Percentiles rank a stretch among this genome's conserved stretches.
Evolutionary conservation across 2,329 filamentous ascomycete species (phyloP).

Genomic region (Eutypa lata): DNA sequence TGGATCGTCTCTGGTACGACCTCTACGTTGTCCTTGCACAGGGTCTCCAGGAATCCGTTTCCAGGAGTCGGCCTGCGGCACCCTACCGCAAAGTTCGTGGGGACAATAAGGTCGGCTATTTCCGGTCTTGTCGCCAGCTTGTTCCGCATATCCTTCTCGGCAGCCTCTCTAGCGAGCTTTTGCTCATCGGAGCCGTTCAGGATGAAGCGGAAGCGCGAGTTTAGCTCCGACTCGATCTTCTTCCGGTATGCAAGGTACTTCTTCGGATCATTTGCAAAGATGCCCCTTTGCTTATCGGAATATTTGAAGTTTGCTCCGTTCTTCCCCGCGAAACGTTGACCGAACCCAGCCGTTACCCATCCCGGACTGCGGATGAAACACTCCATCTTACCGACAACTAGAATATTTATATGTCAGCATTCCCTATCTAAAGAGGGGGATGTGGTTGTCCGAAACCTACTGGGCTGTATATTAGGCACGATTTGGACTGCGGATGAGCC

Average conservation of each 20-base stretch:
- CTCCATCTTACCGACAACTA: too few relatives aligned
- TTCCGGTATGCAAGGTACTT: constrained; percentile 51
- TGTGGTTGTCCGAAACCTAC: too few relatives aligned
- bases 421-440: too few relatives aligned
- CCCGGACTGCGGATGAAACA: constrained; percentile 37
- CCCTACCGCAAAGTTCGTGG: constrained; percentile 24
- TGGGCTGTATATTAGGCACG: too few relatives aligned
- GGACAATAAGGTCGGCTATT: constrained; percentile 41
- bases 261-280: constrained; percentile 48
- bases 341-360: constrained; percentile 47
- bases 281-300: constrained; percentile 43
- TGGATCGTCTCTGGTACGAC: constrained; percentile 16
- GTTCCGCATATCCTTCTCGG: constrained; percentile 34
- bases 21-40: constrained; percentile 22
- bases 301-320: constrained; percentile 45
- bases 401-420: too few relatives aligned
- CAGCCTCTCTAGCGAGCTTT: too few relatives aligned
- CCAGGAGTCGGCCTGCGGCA: constrained; percentile 30
- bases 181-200: constrained; percentile 4
- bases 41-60: constrained; percentile 27
- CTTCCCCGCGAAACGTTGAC: constrained; percentile 41
- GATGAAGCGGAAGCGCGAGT: constrained; percentile 52
- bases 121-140: constrained; percentile 39
- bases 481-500: too few relatives aligned
- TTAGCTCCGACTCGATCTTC: constrained; percentile 45